A percentile compares a stretch with the other conserved stretches of the same genome.
These are phyloP conservation scores for Plasmodium knowlesi DNA, from an alignment of 169 alveolate genomes.

Conservation along the genomic window DNA sequence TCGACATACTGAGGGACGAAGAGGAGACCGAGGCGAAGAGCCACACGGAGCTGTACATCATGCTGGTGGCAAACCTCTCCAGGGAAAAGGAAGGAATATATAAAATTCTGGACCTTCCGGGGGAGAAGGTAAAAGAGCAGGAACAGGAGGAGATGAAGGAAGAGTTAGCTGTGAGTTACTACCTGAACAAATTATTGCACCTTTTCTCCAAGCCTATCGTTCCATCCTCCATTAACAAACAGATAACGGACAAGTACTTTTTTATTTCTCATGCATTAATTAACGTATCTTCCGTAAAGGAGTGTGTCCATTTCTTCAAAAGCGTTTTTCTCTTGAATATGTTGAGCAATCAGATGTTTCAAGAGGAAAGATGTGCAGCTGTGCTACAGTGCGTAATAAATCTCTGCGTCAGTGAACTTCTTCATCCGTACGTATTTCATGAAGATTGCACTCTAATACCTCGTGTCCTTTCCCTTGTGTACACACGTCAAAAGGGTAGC, in stretches of 20 bases:
- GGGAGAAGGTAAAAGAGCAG: not conserved
- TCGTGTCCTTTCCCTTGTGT: conserved; percentile 1
- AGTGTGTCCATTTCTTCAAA: conserved; percentile 32
- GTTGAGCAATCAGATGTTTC: conserved; percentile 8
- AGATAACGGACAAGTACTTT: conserved; percentile 25
- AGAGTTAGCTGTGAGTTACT: conserved; percentile 3
- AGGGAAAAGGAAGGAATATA: conserved; percentile 49
- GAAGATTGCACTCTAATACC: conserved; percentile 40
- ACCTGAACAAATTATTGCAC: conserved; percentile 30
- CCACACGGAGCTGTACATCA: conserved; percentile 27
- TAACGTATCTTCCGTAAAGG: conserved; percentile 45
- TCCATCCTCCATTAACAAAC: not conserved
- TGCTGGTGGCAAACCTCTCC: conserved; percentile 32
- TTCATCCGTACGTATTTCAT: conserved; percentile 13
- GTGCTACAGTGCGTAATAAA: conserved; percentile 25
- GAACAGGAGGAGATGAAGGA: not conserved
- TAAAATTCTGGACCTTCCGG: conserved; percentile 17
- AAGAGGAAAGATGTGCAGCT: not conserved
- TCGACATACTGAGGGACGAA: conserved; percentile 42
- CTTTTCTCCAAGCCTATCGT: conserved; percentile 32
- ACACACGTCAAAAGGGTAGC: not conserved
- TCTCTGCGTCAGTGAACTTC: conserved; percentile 7
- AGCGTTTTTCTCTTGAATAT: conserved; percentile 16
- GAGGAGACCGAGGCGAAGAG: conserved; percentile 16
- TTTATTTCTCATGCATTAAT: conserved; percentile 27